Percentiles rank a stretch among this genome's conserved stretches.
Evolutionary conservation across 1,139 yeast species (phyloP).

Genomic region (Yamadazyma membranifaciens): DNA sequence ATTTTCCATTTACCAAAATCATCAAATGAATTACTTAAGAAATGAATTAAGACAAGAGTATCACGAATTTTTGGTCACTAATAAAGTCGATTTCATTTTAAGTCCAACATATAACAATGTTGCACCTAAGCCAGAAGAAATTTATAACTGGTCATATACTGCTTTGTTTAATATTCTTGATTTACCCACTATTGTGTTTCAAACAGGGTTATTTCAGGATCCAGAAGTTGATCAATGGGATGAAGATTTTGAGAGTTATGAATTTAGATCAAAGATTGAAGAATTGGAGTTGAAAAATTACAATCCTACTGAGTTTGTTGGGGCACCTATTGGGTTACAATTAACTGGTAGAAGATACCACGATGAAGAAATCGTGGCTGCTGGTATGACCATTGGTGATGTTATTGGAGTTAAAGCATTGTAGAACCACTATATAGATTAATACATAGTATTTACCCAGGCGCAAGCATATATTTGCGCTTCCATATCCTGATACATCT

Average conservation of each 20-base stretch:
- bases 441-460: too few species aligned
- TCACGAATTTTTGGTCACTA: constrained; percentile 46
- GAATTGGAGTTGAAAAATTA: constrained; percentile 34
- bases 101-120: constrained; percentile 70
- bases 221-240: constrained; percentile 43
- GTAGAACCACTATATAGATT: constrained; percentile 21
- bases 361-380: constrained; percentile 43
- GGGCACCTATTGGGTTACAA: constrained; percentile 42
- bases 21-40: constrained; percentile 46
- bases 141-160: constrained; percentile 76
- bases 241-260: constrained; percentile 24
- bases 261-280: constrained; percentile 43
- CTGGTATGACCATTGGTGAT: constrained; percentile 28
- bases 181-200: constrained; percentile 59
- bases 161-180: constrained; percentile 65
- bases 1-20: constrained; percentile 40
- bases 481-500: too few species aligned
- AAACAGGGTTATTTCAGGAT: constrained; percentile 61
- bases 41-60: constrained; percentile 57
- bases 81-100: constrained; percentile 64
- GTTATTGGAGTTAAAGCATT: constrained; percentile 1
- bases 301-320: constrained; percentile 29
- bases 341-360: constrained; percentile 34
- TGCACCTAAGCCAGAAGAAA: constrained; percentile 65
- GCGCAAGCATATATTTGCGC: too few species aligned